Evolutionary conservation across 2,329 filamentous ascomycete genomes (phyloP).

Genomic region (Penicillium verrucosum): DNA sequence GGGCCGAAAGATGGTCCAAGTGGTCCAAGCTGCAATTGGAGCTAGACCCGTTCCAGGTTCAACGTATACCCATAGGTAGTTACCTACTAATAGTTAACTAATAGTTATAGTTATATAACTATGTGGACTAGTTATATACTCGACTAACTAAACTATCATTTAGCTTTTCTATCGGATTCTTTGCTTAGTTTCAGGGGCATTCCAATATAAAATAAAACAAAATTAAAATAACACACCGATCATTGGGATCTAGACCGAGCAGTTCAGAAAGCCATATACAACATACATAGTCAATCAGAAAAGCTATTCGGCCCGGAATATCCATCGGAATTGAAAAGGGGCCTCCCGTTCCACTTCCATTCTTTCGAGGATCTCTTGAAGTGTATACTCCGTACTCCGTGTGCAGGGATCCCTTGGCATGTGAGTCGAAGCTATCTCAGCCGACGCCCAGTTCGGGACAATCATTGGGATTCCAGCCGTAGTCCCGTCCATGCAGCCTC

Average conservation of each 20-base stretch:
- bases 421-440: conserved; percentile 19
- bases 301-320: not conserved
- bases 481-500: conserved; percentile 3
- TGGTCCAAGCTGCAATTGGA: conserved; percentile 13
- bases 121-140: not conserved
- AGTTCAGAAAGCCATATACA: not conserved
- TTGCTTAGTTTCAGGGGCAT: not conserved
- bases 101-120: not conserved
- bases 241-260: not conserved
- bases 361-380: not conserved
- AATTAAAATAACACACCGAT: not conserved
- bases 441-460: conserved; percentile 19
- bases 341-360: conserved; percentile 9
- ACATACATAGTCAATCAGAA: not conserved
- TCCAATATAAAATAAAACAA: not conserved
- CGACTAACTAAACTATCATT: not conserved
- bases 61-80: not conserved
- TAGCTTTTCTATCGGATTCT: not conserved
- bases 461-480: conserved; percentile 22
- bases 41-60: not conserved
- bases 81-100: not conserved
- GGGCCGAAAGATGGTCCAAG: conserved; percentile 13
- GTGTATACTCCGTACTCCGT: not conserved
- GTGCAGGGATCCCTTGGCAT: conserved; percentile 24
- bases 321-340: conserved; percentile 2